A percentile compares a stretch with the other conserved stretches of the same genome.
Evolutionary conservation across 1,139 yeast species (phyloP).

Genomic region (Taphrina communis): DNA sequence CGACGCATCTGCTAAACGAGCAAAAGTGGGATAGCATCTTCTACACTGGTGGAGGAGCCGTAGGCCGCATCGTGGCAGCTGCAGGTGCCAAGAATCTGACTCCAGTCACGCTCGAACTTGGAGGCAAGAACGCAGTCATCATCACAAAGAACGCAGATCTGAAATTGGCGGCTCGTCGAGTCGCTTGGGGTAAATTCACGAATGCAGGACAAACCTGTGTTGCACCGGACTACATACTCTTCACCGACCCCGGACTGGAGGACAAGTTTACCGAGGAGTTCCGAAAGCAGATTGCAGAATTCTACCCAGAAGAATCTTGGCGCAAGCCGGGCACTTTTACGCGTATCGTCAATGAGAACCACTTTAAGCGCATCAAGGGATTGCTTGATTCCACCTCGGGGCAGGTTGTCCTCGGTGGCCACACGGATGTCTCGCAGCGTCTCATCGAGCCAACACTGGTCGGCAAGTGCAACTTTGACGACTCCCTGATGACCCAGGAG

Average conservation of each 20-base stretch:
- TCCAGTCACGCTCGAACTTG: conserved; percentile 78
- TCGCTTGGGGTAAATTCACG: conserved; percentile 65
- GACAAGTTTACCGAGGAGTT: conserved; percentile 61
- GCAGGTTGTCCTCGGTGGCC: conserved; percentile 62
- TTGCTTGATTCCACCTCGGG: conserved; percentile 66
- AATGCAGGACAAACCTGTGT: conserved; percentile 86
- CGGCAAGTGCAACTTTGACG: conserved; percentile 66
- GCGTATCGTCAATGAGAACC: conserved; percentile 67
- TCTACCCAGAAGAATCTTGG: conserved; percentile 54
- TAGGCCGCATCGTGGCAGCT: conserved; percentile 68
- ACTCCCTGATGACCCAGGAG: conserved; percentile 75
- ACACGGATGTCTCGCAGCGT: conserved; percentile 54
- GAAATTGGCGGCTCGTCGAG: conserved; percentile 61
- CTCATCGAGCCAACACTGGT: conserved; percentile 79
- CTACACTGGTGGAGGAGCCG: conserved; percentile 73
- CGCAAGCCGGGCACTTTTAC: conserved; percentile 55
- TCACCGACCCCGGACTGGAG: conserved; percentile 61
- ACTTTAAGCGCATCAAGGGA: conserved; percentile 60
- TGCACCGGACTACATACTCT: conserved; percentile 81
- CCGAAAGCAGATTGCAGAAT: conserved; percentile 56
- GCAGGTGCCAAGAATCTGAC: conserved; percentile 69
- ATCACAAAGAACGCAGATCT: conserved; percentile 72
- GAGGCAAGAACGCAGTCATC: conserved; percentile 81
- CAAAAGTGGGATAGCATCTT: conserved; percentile 43
- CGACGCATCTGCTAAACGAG: conserved; percentile 34